phyloP scores from a whole-genome alignment of 129 eudicot genomes.

The Deinandra increscens region DNA sequence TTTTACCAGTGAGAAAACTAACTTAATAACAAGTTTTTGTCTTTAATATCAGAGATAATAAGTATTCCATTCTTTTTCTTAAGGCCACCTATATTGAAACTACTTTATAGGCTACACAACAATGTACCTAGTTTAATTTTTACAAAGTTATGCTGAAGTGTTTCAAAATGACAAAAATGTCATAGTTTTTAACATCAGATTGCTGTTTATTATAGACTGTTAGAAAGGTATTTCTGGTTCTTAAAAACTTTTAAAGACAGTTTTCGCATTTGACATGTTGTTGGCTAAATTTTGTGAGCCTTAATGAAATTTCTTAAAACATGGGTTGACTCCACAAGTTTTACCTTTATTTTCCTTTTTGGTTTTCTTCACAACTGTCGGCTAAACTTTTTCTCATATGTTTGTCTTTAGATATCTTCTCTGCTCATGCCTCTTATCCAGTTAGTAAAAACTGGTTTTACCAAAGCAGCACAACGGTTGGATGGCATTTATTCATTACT shows the following conservation, averaged over 20 bases:
- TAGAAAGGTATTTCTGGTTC: background rate
- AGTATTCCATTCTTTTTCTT: background rate
- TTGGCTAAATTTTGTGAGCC: background rate
- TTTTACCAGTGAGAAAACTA: conserved; percentile 51
- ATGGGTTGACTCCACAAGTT: background rate
- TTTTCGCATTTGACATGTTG: background rate
- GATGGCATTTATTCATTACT: conserved; percentile 89
- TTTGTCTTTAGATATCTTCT: conserved; percentile 57
- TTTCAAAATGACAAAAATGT: background rate
- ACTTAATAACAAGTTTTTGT: conserved; percentile 12
- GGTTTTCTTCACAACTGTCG: background rate
- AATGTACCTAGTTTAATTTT: background rate
- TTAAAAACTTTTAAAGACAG: background rate
- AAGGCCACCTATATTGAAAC: background rate
- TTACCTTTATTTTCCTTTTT: background rate
- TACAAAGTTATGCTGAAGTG: background rate
- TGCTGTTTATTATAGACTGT: background rate
- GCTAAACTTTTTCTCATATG: conserved; percentile 7
- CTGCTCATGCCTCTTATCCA: conserved; percentile 68
- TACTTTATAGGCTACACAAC: background rate
- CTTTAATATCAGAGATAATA: background rate
- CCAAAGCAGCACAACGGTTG: conserved; percentile 86
- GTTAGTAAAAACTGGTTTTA: conserved; percentile 84
- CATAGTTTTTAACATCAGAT: background rate
- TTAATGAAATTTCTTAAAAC: background rate